Base-by-base conservation (phyloP, 352 stramenopile species). In the Blastocystis sp. region DNA sequence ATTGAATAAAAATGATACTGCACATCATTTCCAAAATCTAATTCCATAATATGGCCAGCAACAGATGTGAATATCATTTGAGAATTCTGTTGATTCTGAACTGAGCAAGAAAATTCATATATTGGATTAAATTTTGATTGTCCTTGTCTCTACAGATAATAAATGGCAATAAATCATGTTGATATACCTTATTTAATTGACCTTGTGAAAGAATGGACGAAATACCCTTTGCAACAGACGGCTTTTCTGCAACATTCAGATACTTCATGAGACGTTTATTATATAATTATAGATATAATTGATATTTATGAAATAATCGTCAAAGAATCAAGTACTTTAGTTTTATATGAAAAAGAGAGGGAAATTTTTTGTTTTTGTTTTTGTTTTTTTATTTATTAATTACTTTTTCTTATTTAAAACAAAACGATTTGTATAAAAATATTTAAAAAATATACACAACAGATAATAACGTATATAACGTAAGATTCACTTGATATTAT, bases 181-280 rank as follows among this genome's bases (percentile, higher is more conserved):
- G 65, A 44, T 27, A 58, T 46, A 40, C 58, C 33, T 43, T 65
- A 71, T 6, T 42, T 32, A 25, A 58, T 4, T 27, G 62, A 24
- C 42, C 34, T 18, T 47, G 39, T 34, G 73, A 86, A 76, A 99
- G 70, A 62, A 96, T 94, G 64, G 71, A 65, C 46, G 88, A 78
- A 64, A 99, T 82, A 45, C 93, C 82, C 68, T 93, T 94, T 36
- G 92, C 92, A 49, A 99, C 90, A 11, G 81, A 94, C 37, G 89
- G 89, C 76, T 99, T 99, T 79, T 99, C 92, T 33, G 92, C 91
- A 41, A 99, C 89, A 70, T 95, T 95, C 13, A 97, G 77, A 40
- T n/a, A n/a, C n/a, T n/a, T n/a, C n/a, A n/a, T n/a, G n/a, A n/a
- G n/a, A n/a, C n/a, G n/a, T n/a, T n/a, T n/a, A n/a, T n/a, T n/a